Conservation (phyloP, 257 asterid genomes). For the Datura wrightii region DNA sequence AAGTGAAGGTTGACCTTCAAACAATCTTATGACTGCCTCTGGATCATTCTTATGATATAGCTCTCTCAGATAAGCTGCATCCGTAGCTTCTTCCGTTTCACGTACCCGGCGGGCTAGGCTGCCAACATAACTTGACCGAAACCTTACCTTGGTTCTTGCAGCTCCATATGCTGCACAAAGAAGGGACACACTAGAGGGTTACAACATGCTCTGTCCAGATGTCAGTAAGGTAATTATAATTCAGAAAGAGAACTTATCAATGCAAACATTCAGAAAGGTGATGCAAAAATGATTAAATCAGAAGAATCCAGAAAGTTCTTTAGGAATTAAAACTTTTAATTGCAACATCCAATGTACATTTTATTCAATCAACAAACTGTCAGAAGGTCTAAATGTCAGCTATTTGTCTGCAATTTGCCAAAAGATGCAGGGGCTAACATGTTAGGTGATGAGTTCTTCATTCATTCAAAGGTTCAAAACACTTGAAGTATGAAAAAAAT, state of each 20-base stretch:
- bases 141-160: constrained; percentile 46
- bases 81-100: constrained; percentile 61
- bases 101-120: constrained; percentile 76
- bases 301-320: background rate
- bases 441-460: background rate
- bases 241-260: background rate
- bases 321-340: background rate
- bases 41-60: constrained; percentile 69
- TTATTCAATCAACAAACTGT: background rate
- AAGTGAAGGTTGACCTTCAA: constrained; percentile 78
- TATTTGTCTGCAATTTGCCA: constrained; percentile 16
- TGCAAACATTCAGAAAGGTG: constrained; percentile 12
- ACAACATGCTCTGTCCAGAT: constrained; percentile 7
- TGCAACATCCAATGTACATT: constrained; percentile 5
- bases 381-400: background rate
- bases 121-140: constrained; percentile 64
- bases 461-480: background rate
- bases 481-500: background rate
- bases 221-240: background rate
- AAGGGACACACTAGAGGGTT: constrained; percentile 14
- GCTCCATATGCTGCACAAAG: constrained; percentile 50
- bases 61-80: constrained; percentile 83
- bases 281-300: constrained; percentile 7
- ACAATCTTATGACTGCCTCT: constrained; percentile 78
- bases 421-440: background rate